Base-by-base conservation (phyloP, 2,329 filamentous ascomycete species). In the Elsinoe perseae region DNA sequence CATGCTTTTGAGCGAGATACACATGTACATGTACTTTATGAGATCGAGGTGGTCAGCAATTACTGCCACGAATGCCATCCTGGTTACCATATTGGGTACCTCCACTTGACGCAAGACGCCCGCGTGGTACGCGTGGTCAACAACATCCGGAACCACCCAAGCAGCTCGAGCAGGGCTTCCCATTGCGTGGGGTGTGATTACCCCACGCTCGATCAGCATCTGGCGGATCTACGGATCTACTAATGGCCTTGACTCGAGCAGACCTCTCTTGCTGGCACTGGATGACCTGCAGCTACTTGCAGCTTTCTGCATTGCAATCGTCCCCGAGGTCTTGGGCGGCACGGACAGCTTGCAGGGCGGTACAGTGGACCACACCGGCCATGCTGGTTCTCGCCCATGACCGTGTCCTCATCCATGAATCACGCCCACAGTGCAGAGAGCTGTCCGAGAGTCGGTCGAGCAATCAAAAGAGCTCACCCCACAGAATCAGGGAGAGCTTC, bases 391-490 rank as follows among this genome's bases (percentile, higher is more conserved):
- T n/a, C n/a, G n/a, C n/a, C n/a, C n/a, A n/a, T n/a, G n/a, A n/a
- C n/a, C n/a, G n/a, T n/a, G n/a, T n/a, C n/a, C n/a, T n/a, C n/a
- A n/a, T n/a, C n/a, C 32, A 36, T 36, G 32, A 14, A 36, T 3
- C 12, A n/a, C 32, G 32, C 9, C 32, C 12, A 14, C 32, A 36
- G 9, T 6, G 5, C 12, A 14, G 12, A 12, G 32, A 14, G 32
- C 32, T 14, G 12, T 14, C 32, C 9, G n/a, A 14, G 32, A 36
- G 32, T 21, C 9, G 20, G 12, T 21, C 20, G 21, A 50, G 32
- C 16, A 30, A 30, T 25, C 44, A 28, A 23, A 21, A 52, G n/a
- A n/a, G 48, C 48, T 52, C 48, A 30, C 48, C 48, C 48, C 48
- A 52, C 48, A 52, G 20, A 25, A 32, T 36, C 16, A 25, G 30